Evolutionary conservation across 2,329 filamentous ascomycete species (phyloP), one percentile per base, ranked within the genome.

Genomic region (Chlorencoelia australis): DNA sequence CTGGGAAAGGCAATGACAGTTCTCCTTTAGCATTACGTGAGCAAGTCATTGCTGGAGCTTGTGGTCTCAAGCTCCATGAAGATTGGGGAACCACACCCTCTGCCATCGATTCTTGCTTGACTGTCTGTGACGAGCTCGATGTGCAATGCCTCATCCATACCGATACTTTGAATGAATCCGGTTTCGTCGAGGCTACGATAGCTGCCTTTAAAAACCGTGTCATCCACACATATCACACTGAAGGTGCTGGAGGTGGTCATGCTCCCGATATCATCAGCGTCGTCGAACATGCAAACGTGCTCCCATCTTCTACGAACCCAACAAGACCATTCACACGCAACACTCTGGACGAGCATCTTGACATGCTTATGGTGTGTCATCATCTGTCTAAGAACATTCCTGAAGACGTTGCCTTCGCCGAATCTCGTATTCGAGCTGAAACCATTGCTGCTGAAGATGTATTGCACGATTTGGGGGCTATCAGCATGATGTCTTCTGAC

Each of bases 291-390:
- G 62, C 74, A 31, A 91, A 96, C 55, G 87, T 96, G 2, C 72
- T 96, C 1, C 89, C 89, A 0, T 86, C 80, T 4, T 89, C 81
- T 30, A 96, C 89, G 0, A 96, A 94, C 58, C 89, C 89, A 0
- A 96, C 89, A 2, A 71, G 88, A 2, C 89, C 89, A 1, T 95
- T 79, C 60, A 96, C 89, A 2, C 69, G 71, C 47, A 95, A 96
- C 65, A 96, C 89, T 0, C 72, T 96, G 0, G 89, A 95, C 55
- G 89, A 96, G 61, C 89, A 96, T 62, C 73, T 95, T 10, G 89
- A 96, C 64, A 96, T 96, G 89, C 67, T 95, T 30, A 95, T 95
- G 89, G 86, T 94, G 24, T 96, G 89, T 66, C 89, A 96, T 60
- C 89, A 96, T 55, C 67, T 96, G 7, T 87, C 79, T 35, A 85